Base-by-base conservation (phyloP, 176 grass and related monocot genomes). In the Rhipidocladum racemiflorum region DNA sequence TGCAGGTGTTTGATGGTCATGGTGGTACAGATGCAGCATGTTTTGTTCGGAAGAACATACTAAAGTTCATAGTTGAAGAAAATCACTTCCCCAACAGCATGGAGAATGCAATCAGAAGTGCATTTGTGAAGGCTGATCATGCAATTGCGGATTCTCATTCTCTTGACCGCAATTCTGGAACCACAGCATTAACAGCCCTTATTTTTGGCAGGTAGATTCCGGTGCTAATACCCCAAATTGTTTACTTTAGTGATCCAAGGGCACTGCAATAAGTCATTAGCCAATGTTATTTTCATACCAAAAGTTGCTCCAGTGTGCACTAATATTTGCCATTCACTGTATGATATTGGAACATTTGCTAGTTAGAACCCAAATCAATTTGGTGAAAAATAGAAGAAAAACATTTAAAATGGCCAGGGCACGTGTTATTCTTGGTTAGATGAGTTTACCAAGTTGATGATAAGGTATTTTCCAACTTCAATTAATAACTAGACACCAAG, bases 1-100 rank as follows among this genome's bases (percentile, higher is more conserved):
- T 63, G 29, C 68, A 98, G 95, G 92, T 98, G 62, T 98, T 98
- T 88, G 95, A 98, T 84, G 95, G 95, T 13, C 95, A 98, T 85
- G 84, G 92, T 76, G 95, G 95, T 74, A 91, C 66, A 21, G 95
- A 98, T 68, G 95, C 95, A 34, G 92, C 91, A n/a, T 86, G 68
- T 72, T 98, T 93, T 86, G 95, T 94, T 80, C 87, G 65, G 39
- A 93, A 89, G 55, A 98, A 94, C 85, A 77, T 98, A 76, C 92
- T 98, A 21, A 89, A 89, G 84, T 93, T 93, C 80, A 98, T 98
- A 74, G 86, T 90, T 27, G 92, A 94, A 71, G 95, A 98, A 57
- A 69, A 55, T 46, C 74, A 95, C 91, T 98, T 98, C 66, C 95
- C 90, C 42, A 83, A 28, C 69, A 82, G 84, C 65, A 87, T 94